Evolutionary conservation across 2,329 filamentous ascomycete genomes (phyloP), one percentile per base, ranked within the genome.

Genomic region (Lasiodiplodia gonubiensis): DNA sequence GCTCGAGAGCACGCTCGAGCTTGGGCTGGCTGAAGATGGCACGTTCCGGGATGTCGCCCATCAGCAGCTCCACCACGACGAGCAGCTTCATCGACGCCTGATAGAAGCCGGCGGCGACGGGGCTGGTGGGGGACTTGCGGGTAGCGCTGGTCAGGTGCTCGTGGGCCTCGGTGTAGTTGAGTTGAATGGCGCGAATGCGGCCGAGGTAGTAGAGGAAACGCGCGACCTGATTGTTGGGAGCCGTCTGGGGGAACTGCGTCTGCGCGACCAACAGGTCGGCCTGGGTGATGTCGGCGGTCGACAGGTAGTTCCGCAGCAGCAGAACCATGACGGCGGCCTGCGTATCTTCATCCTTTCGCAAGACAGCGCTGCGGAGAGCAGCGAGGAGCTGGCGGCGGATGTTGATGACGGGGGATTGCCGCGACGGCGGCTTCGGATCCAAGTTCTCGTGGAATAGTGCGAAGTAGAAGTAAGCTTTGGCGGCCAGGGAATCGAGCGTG

Each of bases 401-500:
- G 49, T 90, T 86, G 69, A 97, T 92, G 71, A 97, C 88, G 3
- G 93, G 91, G 7, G 94, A 97, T 74, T 92, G 90, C 67, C 93
- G 91, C 64, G 94, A 97, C 27, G 94, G 94, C 53, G 95, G 92
- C 70, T 94, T 88, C 25, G 94, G 94, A 69, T 89, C 88, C 70
- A 96, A 87, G 80, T 96, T 90, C 85, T 99, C 95, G 82, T 91
- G 93, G 84, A 98, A 98, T 74, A 98, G 86, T 27, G 93, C 93
- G 82, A 93, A 97, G 85, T 99, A 99, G 82, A 97, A 98, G 86
- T 97, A 99, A 70, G 94, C 93, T 81, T 96, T 96, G 71, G 94
- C 93, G 68, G 94, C 92, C 68, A 99, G 88, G 60, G 94, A 93
- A 80, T 99, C 95, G 70, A 99, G 84, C 27, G 95, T 98, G 74